A percentile compares a stretch with the other conserved stretches of the same genome.
Evolutionary conservation across 768 basidiomycete species (phyloP).

Genomic region (Russula earlei): DNA sequence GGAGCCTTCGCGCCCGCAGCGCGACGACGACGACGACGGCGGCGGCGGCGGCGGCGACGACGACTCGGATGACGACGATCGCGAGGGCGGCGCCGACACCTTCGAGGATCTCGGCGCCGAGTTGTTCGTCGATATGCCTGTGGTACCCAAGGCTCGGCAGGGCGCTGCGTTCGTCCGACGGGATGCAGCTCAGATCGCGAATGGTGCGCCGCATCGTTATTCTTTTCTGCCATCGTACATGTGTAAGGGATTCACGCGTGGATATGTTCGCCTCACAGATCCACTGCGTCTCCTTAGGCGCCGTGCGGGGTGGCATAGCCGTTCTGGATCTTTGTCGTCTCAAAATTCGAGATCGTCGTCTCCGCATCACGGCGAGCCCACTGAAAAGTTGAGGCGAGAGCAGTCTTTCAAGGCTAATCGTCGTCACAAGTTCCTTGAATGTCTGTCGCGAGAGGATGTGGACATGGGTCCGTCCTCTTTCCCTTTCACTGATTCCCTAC

Average conservation of each 20-base stretch:
- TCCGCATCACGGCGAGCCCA: constrained; percentile 4
- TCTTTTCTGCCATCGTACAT: background rate
- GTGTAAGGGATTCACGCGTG: background rate
- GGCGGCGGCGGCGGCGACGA: too few relatives aligned
- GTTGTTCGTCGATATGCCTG: constrained; percentile 16
- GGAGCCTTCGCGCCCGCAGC: too few relatives aligned
- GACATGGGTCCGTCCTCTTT: constrained; percentile 51
- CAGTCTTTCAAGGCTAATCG: constrained; percentile 71
- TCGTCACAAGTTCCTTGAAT: constrained; percentile 74
- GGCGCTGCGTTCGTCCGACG: constrained; percentile 8
- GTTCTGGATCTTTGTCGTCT: background rate
- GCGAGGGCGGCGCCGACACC: constrained; percentile 3
- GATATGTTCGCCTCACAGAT: constrained; percentile 1
- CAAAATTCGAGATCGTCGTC: constrained; percentile 12
- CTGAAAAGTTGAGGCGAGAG: constrained; percentile 55
- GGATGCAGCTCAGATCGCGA: constrained; percentile 20
- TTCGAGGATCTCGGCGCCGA: constrained; percentile 16
- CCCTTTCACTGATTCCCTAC: background rate
- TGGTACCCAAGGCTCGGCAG: background rate
- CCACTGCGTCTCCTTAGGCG: constrained; percentile 15
- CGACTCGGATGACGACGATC: background rate
- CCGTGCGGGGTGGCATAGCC: background rate
- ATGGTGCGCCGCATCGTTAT: constrained; percentile 4
- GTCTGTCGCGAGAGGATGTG: constrained; percentile 65
- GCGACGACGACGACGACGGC: too few relatives aligned